These are phyloP conservation scores for Fusarium avenaceum DNA, from an alignment of 2,329 filamentous ascomycete species.

Conservation along the genomic window DNA sequence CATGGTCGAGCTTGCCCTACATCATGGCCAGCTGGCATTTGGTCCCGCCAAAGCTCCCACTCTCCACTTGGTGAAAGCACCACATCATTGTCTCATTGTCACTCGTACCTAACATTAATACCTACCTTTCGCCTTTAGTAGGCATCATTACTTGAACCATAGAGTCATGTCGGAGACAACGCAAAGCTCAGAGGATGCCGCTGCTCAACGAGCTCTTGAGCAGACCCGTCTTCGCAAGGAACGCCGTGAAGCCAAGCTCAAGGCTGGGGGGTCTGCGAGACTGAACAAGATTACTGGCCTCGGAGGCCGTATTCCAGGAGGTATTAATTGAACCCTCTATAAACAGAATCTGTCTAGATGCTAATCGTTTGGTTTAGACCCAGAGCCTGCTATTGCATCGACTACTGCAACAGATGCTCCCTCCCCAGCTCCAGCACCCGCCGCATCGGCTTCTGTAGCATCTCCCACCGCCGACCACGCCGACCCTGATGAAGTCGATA, in stretches of 20 bases:
- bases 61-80: conserved; percentile 21
- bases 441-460: conserved; percentile 52
- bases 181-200: conserved; percentile 59
- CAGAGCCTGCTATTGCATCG: conserved; percentile 26
- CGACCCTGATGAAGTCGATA: conserved; percentile 83
- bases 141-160: neutral
- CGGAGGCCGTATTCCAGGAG: conserved; percentile 60
- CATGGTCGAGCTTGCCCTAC: neutral
- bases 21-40: conserved; percentile 30
- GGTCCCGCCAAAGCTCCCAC: conserved; percentile 27
- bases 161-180: conserved; percentile 57
- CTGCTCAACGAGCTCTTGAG: conserved; percentile 67
- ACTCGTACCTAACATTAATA: conserved; percentile 3
- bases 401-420: conserved; percentile 46
- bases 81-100: conserved; percentile 36
- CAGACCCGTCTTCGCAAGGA: conserved; percentile 83
- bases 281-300: conserved; percentile 82
- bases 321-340: conserved; percentile 38
- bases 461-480: conserved; percentile 57
- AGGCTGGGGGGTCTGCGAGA: conserved; percentile 75
- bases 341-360: neutral
- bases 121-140: conserved; percentile 2
- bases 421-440: conserved; percentile 52
- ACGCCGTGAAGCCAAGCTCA: conserved; percentile 83
- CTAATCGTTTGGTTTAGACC: conserved; percentile 11